Base-by-base conservation (phyloP, 768 basidiomycete species). In the Epithele typhae region DNA sequence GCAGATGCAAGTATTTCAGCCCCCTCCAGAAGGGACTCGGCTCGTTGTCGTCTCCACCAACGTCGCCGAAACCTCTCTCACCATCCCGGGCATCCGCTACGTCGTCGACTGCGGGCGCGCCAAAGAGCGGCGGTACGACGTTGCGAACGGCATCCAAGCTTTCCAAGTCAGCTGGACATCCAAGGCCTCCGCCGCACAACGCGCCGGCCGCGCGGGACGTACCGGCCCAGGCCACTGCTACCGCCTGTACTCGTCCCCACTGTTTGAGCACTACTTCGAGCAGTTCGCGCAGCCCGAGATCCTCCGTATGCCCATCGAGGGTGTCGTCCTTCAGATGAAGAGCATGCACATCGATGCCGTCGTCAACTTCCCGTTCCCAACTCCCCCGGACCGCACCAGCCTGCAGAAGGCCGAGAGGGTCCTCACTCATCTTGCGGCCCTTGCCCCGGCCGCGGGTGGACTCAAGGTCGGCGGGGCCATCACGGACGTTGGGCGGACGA, bases 151-250 rank as follows among this genome's bases (percentile, higher is more conserved):
- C 19, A 87, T 99, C 19, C 93, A 98, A 67, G 77, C 91, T 7
- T 98, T 95, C 70, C 84, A 87, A 61, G 79, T 99, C 36, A 81
- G 79, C 45, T 99, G 94, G 95, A 82, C 87, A 52, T 92, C 92
- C 14, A 97, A 97, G 62, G 92, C 95, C 2, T 94, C 93, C 2
- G 92, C 93, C 0, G 78, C 89, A 1, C 96, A 99, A 61, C 78
- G 96, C 49, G 85, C 96, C 3, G 96, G 96, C 61, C 87, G 96
- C 60, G 96, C 96, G 0, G 96, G 96, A 10, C 91, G 96, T 50
- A 97, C 92, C 12, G 95, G 96, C 3, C 95, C 96, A 12, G 96
- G 96, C 22, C 96, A 98, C 65, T 98, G 96, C 66, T 98, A 98
- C 64, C 81, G 96, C 32, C 79, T 98, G 11, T 98, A 95, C 69